Evolutionary conservation across 2,329 filamentous ascomycete genomes (phyloP), one percentile per base, ranked within the genome.

Genomic region (Penicillium sp.): DNA sequence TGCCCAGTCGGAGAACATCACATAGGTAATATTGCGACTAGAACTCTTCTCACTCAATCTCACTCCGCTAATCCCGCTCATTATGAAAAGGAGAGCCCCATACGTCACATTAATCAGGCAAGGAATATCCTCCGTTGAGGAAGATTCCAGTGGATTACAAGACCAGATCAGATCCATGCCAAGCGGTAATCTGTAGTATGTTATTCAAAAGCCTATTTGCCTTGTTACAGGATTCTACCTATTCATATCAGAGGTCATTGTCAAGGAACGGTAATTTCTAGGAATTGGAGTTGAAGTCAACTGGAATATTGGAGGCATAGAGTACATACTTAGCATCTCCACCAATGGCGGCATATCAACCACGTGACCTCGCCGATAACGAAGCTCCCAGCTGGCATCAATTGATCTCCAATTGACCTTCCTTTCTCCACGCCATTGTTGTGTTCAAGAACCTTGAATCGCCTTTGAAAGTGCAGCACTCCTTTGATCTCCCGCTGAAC

Each of bases 341-440:
- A 41, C 43, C 31, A 40, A 44, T 35, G 16, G 31, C 31, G 14
- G 39, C n/a, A 19, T 57, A 59, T 50, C 52, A 46, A 14, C 52
- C 66, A 68, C 65, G 66, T 68, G 66, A 68, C 60, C 44, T 11
- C 1, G 37, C 50, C 60, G 64, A 67, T 67, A 67, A 61, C 66
- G 63, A 67, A 67, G 66, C 66, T 67, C 66, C 65, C 55, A 68
- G 65, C 66, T 68, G 65, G 65, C 66, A 68, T 67, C 65, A 66
- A 61, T 59, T 37, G 50, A 57, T 47, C 44, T 31, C 41, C 6
- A 27, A 19, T 27, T 22, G 49, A 39, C 50, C 50, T 51, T 60
- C 60, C 56, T 50, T 58, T 56, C 60, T 52, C 54, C 55, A 60
- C 55, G 56, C 65, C 60, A 67, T 64, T 68, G 56, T 53, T 39